These are phyloP conservation scores for Paraglomus brasilianum DNA, from an alignment of 192 early-diverging fungal species.

Conservation along the genomic window DNA sequence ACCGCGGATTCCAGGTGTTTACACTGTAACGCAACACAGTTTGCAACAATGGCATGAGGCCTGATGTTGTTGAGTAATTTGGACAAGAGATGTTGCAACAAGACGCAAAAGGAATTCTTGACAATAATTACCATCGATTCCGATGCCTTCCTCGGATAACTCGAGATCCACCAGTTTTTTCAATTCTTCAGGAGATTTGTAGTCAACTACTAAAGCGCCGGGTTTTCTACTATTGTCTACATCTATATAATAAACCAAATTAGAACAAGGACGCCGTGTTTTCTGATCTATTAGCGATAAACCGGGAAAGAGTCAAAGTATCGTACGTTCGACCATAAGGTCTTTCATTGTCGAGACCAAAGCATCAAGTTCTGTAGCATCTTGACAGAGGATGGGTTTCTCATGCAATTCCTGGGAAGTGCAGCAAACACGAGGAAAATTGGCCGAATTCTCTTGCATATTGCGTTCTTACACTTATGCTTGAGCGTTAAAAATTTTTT, in stretches of 20 bases:
- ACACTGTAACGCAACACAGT: slow-evolving; percentile 54
- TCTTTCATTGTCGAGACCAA: slow-evolving; percentile 47
- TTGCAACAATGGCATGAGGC: slow-evolving; percentile 45
- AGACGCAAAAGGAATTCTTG: neutral
- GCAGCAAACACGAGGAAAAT: too few species aligned
- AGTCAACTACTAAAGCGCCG: slow-evolving; percentile 40
- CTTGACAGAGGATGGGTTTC: slow-evolving; percentile 28
- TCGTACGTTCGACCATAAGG: slow-evolving; percentile 44
- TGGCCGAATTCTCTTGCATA: too few species aligned
- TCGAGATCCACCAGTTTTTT: slow-evolving; percentile 49
- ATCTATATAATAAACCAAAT: slow-evolving; percentile 33
- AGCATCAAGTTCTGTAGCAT: slow-evolving; percentile 44
- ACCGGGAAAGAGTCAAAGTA: slow-evolving; percentile 1
- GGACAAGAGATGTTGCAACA: slow-evolving; percentile 28
- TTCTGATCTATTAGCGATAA: neutral
- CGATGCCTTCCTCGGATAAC: slow-evolving; percentile 42
- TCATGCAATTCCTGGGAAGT: too few species aligned
- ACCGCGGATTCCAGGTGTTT: slow-evolving; percentile 66
- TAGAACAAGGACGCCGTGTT: neutral
- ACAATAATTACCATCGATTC: slow-evolving; percentile 43
- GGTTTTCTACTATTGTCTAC: slow-evolving; percentile 43
- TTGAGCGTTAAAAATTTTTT: too few species aligned
- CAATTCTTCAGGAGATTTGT: slow-evolving; percentile 45
- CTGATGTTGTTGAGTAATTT: slow-evolving; percentile 16
- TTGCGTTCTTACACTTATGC: too few species aligned